These are phyloP conservation scores for Spathaspora passalidarum DNA, from an alignment of 805 yeast genomes.

Conservation along the genomic window DNA sequence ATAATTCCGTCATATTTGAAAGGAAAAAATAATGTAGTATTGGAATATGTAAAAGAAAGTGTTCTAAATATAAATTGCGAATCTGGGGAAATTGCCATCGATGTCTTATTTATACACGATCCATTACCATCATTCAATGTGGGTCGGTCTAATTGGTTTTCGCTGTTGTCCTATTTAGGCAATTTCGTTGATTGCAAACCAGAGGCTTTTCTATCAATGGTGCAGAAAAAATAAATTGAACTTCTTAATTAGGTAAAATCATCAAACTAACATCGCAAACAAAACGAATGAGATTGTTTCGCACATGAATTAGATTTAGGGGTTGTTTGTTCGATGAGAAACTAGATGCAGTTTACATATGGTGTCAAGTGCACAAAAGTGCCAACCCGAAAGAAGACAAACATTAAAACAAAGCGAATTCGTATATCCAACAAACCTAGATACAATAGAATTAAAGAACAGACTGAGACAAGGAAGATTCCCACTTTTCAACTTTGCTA, in stretches of 20 bases:
- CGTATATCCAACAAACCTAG: no score
- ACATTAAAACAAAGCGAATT: background rate
- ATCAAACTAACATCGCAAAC: no score
- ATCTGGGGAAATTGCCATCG: background rate
- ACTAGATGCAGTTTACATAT: no score
- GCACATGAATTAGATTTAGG: no score
- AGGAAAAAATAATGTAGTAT: background rate
- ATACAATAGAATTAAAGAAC: background rate
- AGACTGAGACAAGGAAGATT: background rate
- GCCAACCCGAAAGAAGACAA: no score
- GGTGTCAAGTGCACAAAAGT: no score
- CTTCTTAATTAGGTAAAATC: background rate
- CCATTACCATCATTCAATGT: background rate
- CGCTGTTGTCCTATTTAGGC: background rate
- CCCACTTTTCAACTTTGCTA: conserved; percentile 7
- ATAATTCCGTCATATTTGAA: background rate
- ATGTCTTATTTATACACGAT: background rate
- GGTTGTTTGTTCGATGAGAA: no score
- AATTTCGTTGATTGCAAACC: background rate
- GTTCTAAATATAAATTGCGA: background rate
- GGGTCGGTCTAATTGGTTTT: background rate
- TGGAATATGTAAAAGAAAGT: background rate
- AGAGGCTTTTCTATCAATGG: background rate
- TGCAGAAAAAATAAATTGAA: background rate
- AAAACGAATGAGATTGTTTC: no score